phyloP scores from a whole-genome alignment of 208 protist species.

The Trypanosoma avium region DNA sequence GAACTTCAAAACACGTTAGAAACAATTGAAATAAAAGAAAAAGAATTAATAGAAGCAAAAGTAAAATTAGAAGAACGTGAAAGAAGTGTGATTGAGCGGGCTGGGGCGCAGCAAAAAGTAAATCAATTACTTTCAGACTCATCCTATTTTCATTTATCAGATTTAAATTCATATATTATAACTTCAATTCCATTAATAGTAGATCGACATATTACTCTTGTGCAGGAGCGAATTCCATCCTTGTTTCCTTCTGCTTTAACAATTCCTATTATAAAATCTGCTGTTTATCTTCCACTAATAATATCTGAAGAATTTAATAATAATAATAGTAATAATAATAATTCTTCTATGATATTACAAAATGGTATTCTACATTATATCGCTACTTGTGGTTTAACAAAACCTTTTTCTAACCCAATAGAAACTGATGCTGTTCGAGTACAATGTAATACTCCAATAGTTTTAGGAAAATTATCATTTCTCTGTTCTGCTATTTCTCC shows the following conservation, averaged over 20 bases:
- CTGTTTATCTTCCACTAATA: conserved; percentile 9
- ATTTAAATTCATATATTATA: background rate
- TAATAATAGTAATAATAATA: background rate
- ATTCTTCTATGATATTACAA: conserved; percentile 6
- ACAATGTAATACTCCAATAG: conserved; percentile 4
- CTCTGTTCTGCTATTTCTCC: background rate
- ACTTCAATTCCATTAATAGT: background rate
- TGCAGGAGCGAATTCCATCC: background rate
- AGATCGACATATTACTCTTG: conserved; percentile 18
- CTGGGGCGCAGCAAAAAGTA: background rate
- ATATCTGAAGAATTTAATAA: no score
- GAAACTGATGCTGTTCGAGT: conserved; percentile 17
- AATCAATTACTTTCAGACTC: background rate
- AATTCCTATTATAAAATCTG: background rate
- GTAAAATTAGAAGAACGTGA: background rate
- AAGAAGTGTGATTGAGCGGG: background rate
- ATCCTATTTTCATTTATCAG: conserved; percentile 15
- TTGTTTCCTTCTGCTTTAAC: conserved; percentile 22
- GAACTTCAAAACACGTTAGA: background rate
- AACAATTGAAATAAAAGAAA: background rate
- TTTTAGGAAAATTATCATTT: conserved; percentile 11
- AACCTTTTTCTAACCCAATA: conserved; percentile 19
- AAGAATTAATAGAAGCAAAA: background rate
- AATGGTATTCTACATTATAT: conserved; percentile 25
- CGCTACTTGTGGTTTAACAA: conserved; percentile 13